phyloP scores from a whole-genome alignment of 139 green algal species.

The Protoeuglena noctilucae region DNA sequence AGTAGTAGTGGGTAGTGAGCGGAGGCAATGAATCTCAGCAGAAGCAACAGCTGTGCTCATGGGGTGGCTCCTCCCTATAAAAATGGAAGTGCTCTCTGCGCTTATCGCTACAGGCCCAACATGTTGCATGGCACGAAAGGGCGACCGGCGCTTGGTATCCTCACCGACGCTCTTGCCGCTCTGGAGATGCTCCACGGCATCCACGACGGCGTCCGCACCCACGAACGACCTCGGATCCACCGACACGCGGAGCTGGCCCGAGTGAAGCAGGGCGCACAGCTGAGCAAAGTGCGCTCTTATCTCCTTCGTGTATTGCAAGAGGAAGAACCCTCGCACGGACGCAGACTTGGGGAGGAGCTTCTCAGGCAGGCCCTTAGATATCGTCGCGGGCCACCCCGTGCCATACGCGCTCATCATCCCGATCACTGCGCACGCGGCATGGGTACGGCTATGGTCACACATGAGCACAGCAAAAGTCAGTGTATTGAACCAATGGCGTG shows the following conservation, averaged over 20 bases:
- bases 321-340: slow-evolving; percentile 56
- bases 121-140: too few relatives aligned
- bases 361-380: slow-evolving; percentile 39
- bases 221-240: slow-evolving; percentile 20
- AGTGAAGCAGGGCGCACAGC: slow-evolving; percentile 15
- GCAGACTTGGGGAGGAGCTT: slow-evolving; percentile 62
- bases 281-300: slow-evolving; percentile 25
- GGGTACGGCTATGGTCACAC: too few relatives aligned
- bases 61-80: too few relatives aligned
- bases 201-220: slow-evolving; percentile 34
- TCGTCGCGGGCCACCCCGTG: slow-evolving; percentile 21
- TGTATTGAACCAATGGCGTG: too few relatives aligned
- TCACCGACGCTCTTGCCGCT: slow-evolving; percentile 36
- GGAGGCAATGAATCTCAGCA: too few relatives aligned
- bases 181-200: slow-evolving; percentile 55
- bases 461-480: too few relatives aligned
- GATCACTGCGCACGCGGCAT: too few relatives aligned
- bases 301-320: slow-evolving; percentile 30
- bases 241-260: slow-evolving; percentile 21
- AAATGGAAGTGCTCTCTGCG: too few relatives aligned
- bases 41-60: too few relatives aligned
- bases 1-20: too few relatives aligned
- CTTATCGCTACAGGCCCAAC: too few relatives aligned
- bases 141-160: too few relatives aligned
- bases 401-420: slow-evolving; percentile 46